phyloP scores from a whole-genome alignment of 352 stramenopile genomes.

The Halophytophthora batemanensis region DNA sequence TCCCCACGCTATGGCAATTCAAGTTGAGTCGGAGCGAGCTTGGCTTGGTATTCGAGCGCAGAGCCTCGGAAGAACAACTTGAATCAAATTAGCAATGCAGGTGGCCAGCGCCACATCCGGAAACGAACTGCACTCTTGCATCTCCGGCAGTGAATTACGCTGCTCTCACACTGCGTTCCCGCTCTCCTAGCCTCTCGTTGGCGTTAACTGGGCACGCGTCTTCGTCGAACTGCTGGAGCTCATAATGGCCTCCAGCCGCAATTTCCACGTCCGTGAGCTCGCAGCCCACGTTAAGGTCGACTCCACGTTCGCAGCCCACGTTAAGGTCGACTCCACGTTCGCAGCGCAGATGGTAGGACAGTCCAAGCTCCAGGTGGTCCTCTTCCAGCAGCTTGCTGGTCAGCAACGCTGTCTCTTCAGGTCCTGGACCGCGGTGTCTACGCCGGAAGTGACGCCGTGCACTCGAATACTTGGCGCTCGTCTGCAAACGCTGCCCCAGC shows the following conservation, averaged over 20 bases:
- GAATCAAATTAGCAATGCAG: too few species aligned
- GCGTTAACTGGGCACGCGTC: too few species aligned
- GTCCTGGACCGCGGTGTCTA: not conserved
- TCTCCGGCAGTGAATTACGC: too few species aligned
- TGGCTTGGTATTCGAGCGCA: too few species aligned
- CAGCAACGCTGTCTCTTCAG: not conserved
- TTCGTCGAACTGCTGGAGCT: not conserved
- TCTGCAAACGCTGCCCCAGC: slow-evolving; percentile 39
- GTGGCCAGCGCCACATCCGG: too few species aligned
- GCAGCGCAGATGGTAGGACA: too few species aligned
- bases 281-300: not conserved
- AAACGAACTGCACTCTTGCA: too few species aligned
- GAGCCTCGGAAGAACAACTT: too few species aligned
- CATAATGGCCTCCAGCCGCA: not conserved
- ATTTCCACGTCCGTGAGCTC: not conserved
- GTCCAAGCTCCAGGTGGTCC: not conserved
- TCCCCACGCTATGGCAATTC: too few species aligned
- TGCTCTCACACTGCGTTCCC: too few species aligned
- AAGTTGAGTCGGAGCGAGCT: too few species aligned
- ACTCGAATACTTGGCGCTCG: slow-evolving; percentile 12
- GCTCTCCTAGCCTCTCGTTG: too few species aligned
- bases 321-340: not conserved
- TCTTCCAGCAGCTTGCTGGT: not conserved
- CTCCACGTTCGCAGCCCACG: not conserved
- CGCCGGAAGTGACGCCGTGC: not conserved